Evolutionary conservation across 1,284 basidiomycete species (phyloP), one percentile per base, ranked within the genome.

Genomic region (Cutaneotrichosporon cyanovorans): DNA sequence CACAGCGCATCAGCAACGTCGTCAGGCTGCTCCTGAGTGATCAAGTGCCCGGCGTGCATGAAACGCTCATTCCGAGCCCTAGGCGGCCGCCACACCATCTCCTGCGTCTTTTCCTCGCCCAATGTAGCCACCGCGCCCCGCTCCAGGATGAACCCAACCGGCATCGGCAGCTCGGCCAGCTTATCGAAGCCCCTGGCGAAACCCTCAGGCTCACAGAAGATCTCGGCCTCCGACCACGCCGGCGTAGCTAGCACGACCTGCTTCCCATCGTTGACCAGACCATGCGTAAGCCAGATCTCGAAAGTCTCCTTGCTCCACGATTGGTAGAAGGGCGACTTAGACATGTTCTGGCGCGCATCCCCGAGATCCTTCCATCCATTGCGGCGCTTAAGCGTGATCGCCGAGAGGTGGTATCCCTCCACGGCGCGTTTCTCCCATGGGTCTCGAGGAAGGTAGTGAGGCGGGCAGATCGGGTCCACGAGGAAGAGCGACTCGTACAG

Each of bases 401-500:
- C 37, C 0, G 57, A 45, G 40, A 64, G 53, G 4, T 35, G 16
- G 37, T 44, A 46, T 6, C 30, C 31, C 18, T 5, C 20, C 2
- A 35, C 2, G 14, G 39, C 30, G 28, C 38, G 28, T 1, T 33
- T 19, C 18, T 21, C 20, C 38, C 39, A 44, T 3, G 16, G 19
- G 12, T 42, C 49, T n/a, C 28, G 32, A 40, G 45, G 28, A 3
- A 46, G 40, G 15, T 28, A 36, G 21, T 40, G 45, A 12, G 41
- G 41, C 21, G 49, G 42, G 30, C 58, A 55, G 57, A 66, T 66
- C 2, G 92, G 88, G 62, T 96, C 91, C 25, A 92, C 71, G 15
- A 92, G 76, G 37, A 89, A 74, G 25, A 93, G 69, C 0, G 78
- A 78, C 19, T 81, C 76, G 70, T 91, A 88, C 11, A 92, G 71